Conservation (phyloP, 192 early-diverging fungal genomes). For the Coemansia sp. region DNA sequence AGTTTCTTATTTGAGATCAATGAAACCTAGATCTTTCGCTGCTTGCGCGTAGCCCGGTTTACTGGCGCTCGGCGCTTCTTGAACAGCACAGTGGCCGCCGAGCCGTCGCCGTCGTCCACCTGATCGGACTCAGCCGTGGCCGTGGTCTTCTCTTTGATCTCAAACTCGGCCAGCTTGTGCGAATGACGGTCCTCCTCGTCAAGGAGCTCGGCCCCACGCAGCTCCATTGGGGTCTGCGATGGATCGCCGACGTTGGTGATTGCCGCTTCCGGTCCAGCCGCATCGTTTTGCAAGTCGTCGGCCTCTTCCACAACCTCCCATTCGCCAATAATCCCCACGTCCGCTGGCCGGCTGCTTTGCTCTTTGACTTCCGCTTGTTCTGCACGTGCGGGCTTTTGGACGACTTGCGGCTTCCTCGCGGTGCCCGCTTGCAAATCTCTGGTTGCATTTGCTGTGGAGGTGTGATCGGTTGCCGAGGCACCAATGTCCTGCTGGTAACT, state of each 20-base stretch:
- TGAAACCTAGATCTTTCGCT: constrained; percentile 13
- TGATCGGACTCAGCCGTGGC: not conserved
- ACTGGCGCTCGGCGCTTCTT: constrained; percentile 35
- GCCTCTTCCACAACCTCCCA: constrained; percentile 42
- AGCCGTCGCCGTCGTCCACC: not conserved
- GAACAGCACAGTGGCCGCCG: constrained; percentile 15
- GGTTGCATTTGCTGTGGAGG: not conserved
- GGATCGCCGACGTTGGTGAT: not conserved
- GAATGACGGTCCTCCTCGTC: constrained; percentile 24
- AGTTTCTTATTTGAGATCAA: not conserved
- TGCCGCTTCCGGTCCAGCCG: not conserved
- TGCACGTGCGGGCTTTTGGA: not conserved
- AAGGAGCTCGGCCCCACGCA: constrained; percentile 27
- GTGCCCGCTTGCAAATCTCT: not conserved
- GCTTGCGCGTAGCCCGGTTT: constrained; percentile 31
- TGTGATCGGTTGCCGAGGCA: not conserved
- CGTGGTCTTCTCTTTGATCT: constrained; percentile 40
- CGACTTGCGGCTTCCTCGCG: not conserved
- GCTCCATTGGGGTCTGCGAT: not conserved
- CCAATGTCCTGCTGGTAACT: constrained; percentile 30
- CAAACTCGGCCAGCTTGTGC: constrained; percentile 10
- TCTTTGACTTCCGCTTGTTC: not conserved
- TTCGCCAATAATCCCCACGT: constrained; percentile 32
- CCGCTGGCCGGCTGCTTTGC: constrained; percentile 9
- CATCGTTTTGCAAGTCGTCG: not conserved